Conservation (phyloP, 106 monocot species). For the Posidonia australis region DNA sequence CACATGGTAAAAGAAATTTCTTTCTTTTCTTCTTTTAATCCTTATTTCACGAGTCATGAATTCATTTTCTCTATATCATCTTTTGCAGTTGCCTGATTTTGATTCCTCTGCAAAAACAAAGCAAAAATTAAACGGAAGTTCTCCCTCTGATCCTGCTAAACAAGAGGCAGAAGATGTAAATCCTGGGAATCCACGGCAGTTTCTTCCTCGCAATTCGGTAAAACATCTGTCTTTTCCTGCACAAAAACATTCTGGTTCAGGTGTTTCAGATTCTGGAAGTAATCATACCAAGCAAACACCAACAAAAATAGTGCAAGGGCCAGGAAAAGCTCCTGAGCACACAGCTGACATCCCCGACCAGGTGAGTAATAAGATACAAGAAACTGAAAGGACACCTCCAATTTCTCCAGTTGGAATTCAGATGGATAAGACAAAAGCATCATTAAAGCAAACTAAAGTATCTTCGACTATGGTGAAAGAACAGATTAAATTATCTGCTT, state of each 20-base stretch:
- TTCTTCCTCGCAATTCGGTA: slow-evolving; percentile 14
- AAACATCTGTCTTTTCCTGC: slow-evolving; percentile 26
- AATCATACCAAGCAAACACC: slow-evolving; percentile 2
- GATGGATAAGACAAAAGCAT: neutral
- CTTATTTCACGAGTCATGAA: neutral
- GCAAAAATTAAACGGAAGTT: slow-evolving; percentile 22
- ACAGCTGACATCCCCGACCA: slow-evolving; percentile 2
- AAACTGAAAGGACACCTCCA: slow-evolving; percentile 4
- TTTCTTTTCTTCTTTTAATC: neutral
- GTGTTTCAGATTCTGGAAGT: slow-evolving; percentile 16
- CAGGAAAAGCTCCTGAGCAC: slow-evolving; percentile 2
- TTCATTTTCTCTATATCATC: slow-evolving; percentile 3
- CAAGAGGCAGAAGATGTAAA: slow-evolving; percentile 21
- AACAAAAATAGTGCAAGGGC: slow-evolving; percentile 1
- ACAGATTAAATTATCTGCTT: neutral
- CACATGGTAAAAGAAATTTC: slow-evolving; percentile 37
- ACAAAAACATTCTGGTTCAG: slow-evolving; percentile 20
- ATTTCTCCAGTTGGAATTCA: slow-evolving; percentile 12
- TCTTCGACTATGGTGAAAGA: slow-evolving; percentile 8
- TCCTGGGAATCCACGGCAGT: slow-evolving; percentile 22
- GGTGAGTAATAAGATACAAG: slow-evolving; percentile 1
- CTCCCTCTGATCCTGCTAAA: slow-evolving; percentile 27
- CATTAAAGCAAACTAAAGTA: slow-evolving; percentile 1
- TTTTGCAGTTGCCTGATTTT: slow-evolving; percentile 41
- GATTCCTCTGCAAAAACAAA: slow-evolving; percentile 48